phyloP scores from a whole-genome alignment of 768 basidiomycete species.

The Plicaturopsis crispa region DNA sequence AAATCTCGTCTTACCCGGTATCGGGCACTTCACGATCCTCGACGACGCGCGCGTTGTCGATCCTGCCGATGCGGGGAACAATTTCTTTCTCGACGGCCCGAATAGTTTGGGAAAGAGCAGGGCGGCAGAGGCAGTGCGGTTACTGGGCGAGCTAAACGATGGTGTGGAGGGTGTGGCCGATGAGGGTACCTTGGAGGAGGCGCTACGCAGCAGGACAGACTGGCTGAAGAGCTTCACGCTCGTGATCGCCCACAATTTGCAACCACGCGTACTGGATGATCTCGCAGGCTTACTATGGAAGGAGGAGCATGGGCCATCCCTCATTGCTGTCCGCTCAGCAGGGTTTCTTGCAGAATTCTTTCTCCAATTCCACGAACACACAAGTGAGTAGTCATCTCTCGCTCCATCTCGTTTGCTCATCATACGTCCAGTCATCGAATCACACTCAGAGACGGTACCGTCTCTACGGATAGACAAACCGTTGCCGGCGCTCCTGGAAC shows the following conservation, averaged over 20 bases:
- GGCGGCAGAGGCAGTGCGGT: slow-evolving; percentile 70
- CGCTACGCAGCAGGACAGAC: slow-evolving; percentile 41
- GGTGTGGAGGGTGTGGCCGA: slow-evolving; percentile 69
- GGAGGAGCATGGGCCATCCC: slow-evolving; percentile 47
- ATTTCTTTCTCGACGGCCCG: slow-evolving; percentile 84
- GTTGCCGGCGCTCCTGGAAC: slow-evolving; percentile 74
- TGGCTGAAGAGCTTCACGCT: slow-evolving; percentile 65
- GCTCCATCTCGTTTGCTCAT: background rate
- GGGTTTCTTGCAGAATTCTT: slow-evolving; percentile 89
- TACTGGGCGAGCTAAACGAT: slow-evolving; percentile 83
- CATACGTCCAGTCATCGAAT: slow-evolving; percentile 91
- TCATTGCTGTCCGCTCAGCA: slow-evolving; percentile 75
- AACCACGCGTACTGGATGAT: slow-evolving; percentile 41
- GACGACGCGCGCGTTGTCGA: slow-evolving; percentile 49
- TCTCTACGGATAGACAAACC: slow-evolving; percentile 85
- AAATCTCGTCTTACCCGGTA: slow-evolving; percentile 93
- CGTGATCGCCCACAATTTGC: slow-evolving; percentile 81
- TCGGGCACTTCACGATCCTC: slow-evolving; percentile 92
- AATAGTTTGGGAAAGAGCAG: slow-evolving; percentile 75
- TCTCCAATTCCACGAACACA: slow-evolving; percentile 85
- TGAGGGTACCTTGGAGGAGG: slow-evolving; percentile 41
- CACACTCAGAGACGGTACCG: slow-evolving; percentile 68
- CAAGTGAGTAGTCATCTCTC: slow-evolving; percentile 40
- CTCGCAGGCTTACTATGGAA: slow-evolving; percentile 67
- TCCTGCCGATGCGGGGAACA: slow-evolving; percentile 83